phyloP scores from a whole-genome alignment of 768 basidiomycete species.

The Kondoa subrosea region DNA sequence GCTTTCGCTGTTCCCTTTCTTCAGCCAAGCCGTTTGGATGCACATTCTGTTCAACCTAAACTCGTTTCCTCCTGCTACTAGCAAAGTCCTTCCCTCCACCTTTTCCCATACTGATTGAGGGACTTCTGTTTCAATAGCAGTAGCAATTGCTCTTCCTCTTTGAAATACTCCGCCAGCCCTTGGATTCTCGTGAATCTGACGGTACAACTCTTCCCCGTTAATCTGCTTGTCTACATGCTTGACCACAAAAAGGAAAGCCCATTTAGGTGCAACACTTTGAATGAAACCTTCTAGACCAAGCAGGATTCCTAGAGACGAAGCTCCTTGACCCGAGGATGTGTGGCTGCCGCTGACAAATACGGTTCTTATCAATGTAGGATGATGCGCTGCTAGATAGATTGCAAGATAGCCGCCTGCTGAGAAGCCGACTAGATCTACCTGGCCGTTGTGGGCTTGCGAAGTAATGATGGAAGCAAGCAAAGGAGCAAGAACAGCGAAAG shows the following conservation, averaged over 20 bases:
- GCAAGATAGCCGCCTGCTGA: not conserved
- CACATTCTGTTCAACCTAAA: too few species aligned
- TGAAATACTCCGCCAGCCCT: not conserved
- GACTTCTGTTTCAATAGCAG: not conserved
- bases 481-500: not conserved
- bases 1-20: too few species aligned
- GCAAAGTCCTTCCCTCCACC: not conserved
- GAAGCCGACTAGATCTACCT: not conserved
- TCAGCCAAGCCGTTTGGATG: too few species aligned
- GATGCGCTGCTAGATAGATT: not conserved
- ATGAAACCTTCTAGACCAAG: not conserved
- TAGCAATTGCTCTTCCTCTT: not conserved
- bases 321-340: not conserved
- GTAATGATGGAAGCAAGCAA: not conserved
- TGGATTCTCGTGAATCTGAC: not conserved
- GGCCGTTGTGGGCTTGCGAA: not conserved
- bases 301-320: not conserved
- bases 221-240: not conserved
- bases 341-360: not conserved
- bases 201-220: not conserved
- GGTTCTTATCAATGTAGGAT: not conserved
- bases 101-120: not conserved
- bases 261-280: not conserved
- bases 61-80: too few species aligned
- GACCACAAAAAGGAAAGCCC: not conserved